Percentiles rank a stretch among this genome's conserved stretches.
Conservation (phyloP, 164 flowering plant species). For the Taxillus chinensis region DNA sequence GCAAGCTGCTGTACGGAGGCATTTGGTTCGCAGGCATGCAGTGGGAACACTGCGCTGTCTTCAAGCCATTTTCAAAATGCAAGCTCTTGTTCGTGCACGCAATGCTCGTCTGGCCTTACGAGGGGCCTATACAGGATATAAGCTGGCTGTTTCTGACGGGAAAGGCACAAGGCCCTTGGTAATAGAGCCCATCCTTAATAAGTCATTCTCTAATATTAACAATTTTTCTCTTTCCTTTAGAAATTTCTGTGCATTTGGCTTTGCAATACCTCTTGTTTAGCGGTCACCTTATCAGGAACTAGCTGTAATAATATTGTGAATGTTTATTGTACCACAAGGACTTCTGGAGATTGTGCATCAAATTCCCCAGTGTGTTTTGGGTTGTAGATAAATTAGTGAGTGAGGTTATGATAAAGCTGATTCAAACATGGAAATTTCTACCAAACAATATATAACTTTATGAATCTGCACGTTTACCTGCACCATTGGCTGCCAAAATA, state of each 20-base stretch:
- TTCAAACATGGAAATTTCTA: no score
- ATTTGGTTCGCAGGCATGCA: conserved; percentile 81
- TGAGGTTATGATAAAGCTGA: no score
- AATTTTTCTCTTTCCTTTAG: not conserved
- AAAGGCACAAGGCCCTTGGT: conserved; percentile 23
- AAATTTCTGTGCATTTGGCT: not conserved
- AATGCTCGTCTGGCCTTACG: conserved; percentile 25
- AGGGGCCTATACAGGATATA: conserved; percentile 21
- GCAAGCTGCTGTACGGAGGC: conserved; percentile 94
- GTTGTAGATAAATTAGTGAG: no score
- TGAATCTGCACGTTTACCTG: no score
- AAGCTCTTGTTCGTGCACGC: conserved; percentile 81
- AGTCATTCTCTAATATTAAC: not conserved
- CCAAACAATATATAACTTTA: no score
- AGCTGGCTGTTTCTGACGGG: conserved; percentile 11
- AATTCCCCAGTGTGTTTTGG: no score
- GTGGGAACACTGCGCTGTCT: conserved; percentile 77
- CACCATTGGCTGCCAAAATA: no score
- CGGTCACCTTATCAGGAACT: not conserved
- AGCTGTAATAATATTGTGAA: not conserved
- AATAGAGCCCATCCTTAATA: conserved; percentile 15
- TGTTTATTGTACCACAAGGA: not conserved
- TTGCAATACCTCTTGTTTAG: not conserved
- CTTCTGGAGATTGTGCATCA: no score
- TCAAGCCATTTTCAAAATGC: conserved; percentile 86